Evolutionary conservation across 495 filamentous ascomycete species (phyloP).

Genomic region (Aspergillus nanangensis): DNA sequence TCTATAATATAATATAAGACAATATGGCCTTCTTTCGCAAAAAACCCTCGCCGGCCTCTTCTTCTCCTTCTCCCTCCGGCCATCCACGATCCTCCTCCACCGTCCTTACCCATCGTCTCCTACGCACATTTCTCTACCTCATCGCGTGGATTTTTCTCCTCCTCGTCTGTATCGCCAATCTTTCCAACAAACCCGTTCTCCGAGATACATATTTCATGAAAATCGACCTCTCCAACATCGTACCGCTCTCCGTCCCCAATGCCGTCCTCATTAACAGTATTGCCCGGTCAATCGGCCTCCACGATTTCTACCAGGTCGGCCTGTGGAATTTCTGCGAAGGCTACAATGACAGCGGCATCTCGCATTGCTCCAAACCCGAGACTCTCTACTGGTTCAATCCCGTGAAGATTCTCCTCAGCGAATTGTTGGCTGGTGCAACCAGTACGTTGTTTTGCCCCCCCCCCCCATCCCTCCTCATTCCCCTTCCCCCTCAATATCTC

Average conservation of each 20-base stretch:
- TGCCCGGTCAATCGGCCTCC: constrained; percentile 80
- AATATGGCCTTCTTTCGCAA: constrained; percentile 31
- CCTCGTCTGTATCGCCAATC: constrained; percentile 72
- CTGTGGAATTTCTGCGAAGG: constrained; percentile 90
- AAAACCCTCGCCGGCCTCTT: constrained; percentile 19
- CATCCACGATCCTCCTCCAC: constrained; percentile 19
- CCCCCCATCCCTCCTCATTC: neutral
- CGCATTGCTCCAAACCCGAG: constrained; percentile 62
- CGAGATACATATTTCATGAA: constrained; percentile 74
- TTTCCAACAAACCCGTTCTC: constrained; percentile 53
- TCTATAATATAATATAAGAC: too few relatives aligned
- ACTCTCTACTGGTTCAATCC: constrained; percentile 88
- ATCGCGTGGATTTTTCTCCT: constrained; percentile 72
- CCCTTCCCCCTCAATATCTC: too few relatives aligned
- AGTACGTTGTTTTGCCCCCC: constrained; percentile 40
- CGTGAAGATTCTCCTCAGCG: constrained; percentile 67
- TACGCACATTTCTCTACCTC: constrained; percentile 68
- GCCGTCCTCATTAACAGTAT: constrained; percentile 78
- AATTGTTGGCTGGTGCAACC: constrained; percentile 76
- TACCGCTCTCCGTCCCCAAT: constrained; percentile 71
- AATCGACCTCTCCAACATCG: constrained; percentile 78
- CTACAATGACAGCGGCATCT: constrained; percentile 67
- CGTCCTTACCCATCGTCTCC: constrained; percentile 35
- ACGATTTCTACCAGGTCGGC: constrained; percentile 93
- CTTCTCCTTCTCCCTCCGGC: constrained; percentile 21